phyloP scores from a whole-genome alignment of 768 basidiomycete species.

The Cystobasidium onofrii region DNA sequence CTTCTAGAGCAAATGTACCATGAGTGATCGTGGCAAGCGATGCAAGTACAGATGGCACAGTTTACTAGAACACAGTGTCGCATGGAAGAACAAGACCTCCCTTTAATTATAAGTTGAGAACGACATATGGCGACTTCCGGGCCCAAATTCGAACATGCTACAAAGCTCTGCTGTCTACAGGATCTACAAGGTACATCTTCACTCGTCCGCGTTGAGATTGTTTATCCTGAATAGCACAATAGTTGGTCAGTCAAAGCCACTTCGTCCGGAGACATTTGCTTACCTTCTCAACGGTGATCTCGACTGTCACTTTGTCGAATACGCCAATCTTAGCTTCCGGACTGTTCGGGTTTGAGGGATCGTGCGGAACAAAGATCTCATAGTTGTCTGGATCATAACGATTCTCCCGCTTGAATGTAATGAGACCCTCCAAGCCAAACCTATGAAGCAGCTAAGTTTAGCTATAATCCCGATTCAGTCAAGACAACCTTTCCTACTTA shows the following conservation, averaged over 20 bases:
- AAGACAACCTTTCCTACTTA: slow-evolving; percentile 48
- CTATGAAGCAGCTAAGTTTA: slow-evolving; percentile 47
- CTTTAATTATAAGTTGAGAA: too few relatives aligned
- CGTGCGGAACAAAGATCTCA: slow-evolving; percentile 60
- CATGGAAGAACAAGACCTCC: too few relatives aligned
- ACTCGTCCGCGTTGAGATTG: slow-evolving; percentile 25
- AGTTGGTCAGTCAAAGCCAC: neutral
- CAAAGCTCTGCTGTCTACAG: slow-evolving; percentile 14
- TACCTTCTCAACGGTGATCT: slow-evolving; percentile 81
- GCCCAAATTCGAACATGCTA: neutral
- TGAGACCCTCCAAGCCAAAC: slow-evolving; percentile 84
- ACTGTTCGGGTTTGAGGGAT: slow-evolving; percentile 25
- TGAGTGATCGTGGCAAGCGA: neutral
- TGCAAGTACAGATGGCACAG: too few relatives aligned
- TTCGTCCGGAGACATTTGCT: neutral
- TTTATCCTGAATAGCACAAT: neutral
- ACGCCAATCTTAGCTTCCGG: slow-evolving; percentile 63
- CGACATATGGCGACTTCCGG: too few relatives aligned
- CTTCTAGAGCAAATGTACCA: too few relatives aligned
- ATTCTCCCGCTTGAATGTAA: slow-evolving; percentile 84
- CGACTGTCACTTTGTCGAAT: slow-evolving; percentile 88
- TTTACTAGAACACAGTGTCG: too few relatives aligned
- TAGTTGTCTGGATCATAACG: slow-evolving; percentile 89
- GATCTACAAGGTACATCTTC: slow-evolving; percentile 28
- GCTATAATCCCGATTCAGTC: neutral